Base-by-base conservation (phyloP, 208 protist genomes). In the Leptomonas pyrrhocoris region DNA sequence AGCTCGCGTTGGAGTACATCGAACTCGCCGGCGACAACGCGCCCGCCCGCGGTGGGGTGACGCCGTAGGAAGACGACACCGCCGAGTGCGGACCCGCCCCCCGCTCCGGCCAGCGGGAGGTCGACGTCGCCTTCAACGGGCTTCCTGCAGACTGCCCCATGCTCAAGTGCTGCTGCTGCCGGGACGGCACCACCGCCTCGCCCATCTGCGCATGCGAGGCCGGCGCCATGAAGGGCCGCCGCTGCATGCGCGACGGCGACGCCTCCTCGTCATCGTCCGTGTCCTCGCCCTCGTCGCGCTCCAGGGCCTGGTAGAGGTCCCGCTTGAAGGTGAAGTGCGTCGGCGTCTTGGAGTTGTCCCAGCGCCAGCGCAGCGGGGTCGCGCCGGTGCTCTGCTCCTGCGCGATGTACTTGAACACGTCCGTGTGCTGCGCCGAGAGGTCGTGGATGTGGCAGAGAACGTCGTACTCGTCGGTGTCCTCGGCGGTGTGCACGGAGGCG, bases 331-430 rank as follows among this genome's bases (percentile, higher is more conserved):
- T 83, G 57, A 83, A 83, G 63, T 77, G 71, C 27, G 62, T 79
- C 21, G 78, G 78, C 21, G 78, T 83, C 54, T 83, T 83, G 51
- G 74, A 80, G 69, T 79, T 84, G 45, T 76, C 79, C 74, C 74
- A 80, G 60, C 65, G 68, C 80, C 74, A 85, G 67, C 72, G 62
- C 60, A 81, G 53, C 62, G 74, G 74, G 2, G 64, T 73, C 5
- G 66, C 63, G 6, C 74, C 80, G 38, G 51, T 68, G 45, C 31
- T 64, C 61, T 75, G 69, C 48, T 79, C 57, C 65, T 68, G 53
- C 13, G 64, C 49, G 21, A 85, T 80, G 68, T 85, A 85, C 63
- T 64, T 40, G 63, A 85, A 85, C 8, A 80, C 74, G 60, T 80
- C 70, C 38, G 54, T 38, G 80, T 73, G 81, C 36, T 56, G 45